phyloP scores from a whole-genome alignment of 2,329 filamentous ascomycete species.

The Magnaporthiopsis rhizophila region DNA sequence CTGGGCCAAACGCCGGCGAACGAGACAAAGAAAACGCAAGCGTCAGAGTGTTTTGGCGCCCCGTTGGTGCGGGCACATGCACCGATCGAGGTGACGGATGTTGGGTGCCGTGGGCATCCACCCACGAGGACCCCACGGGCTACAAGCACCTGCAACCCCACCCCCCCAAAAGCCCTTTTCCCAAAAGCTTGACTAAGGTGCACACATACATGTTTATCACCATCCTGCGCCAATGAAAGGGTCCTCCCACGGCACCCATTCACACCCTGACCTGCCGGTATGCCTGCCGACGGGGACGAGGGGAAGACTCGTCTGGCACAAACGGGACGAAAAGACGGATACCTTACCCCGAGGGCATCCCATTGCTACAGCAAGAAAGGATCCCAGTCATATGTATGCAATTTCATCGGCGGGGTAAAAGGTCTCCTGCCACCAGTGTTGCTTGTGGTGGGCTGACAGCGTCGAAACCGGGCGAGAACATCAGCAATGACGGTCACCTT shows the following conservation, averaged over 20 bases:
- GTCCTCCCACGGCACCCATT: neutral
- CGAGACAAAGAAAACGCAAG: neutral
- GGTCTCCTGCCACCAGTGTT: too few species aligned
- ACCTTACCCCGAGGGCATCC: neutral
- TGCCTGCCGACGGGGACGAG: too few species aligned
- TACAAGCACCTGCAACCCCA: too few species aligned
- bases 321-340: neutral
- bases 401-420: too few species aligned
- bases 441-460: too few species aligned
- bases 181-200: neutral
- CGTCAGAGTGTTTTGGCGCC: neutral
- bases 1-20: neutral
- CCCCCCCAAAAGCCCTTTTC: too few species aligned
- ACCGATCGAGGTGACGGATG: neutral
- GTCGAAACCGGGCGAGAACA: too few species aligned
- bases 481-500: too few species aligned
- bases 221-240: neutral
- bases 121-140: too few species aligned
- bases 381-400: neutral
- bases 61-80: neutral
- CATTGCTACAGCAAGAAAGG: neutral
- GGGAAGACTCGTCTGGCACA: neutral
- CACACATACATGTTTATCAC: neutral
- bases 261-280: neutral
- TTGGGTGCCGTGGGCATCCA: too few species aligned